A percentile compares a stretch with the other conserved stretches of the same genome.
Conservation (phyloP, 306 rosid genomes). For the Senna siamea region DNA sequence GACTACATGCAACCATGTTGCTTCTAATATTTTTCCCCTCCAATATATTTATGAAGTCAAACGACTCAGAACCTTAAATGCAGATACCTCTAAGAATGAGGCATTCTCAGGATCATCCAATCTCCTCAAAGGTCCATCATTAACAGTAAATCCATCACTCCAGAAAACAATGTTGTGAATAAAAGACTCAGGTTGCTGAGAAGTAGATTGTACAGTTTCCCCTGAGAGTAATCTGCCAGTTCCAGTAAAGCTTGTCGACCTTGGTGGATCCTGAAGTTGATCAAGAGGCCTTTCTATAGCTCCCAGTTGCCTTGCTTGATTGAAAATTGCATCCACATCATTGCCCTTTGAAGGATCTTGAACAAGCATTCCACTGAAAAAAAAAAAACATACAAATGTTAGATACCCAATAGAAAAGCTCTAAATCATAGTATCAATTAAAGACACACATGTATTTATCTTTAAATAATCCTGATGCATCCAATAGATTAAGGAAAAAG, state of each 20-base stretch:
- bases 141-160: conserved; percentile 86
- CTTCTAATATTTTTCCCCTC: conserved; percentile 28
- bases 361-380: conserved; percentile 96
- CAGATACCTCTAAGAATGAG: conserved; percentile 78
- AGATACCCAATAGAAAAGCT: conserved; percentile 4
- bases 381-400: conserved; percentile 33
- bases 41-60: conserved; percentile 1
- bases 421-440: conserved; percentile 23
- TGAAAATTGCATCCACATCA: conserved; percentile 84
- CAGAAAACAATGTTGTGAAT: conserved; percentile 93
- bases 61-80: conserved; percentile 16
- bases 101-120: conserved; percentile 98
- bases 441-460: not conserved
- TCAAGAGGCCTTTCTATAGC: conserved; percentile 85
- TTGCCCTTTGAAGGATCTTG: conserved; percentile 94
- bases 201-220: conserved; percentile 67
- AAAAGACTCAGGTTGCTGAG: conserved; percentile 80
- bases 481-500: not conserved
- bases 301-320: conserved; percentile 87
- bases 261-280: conserved; percentile 71
- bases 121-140: conserved; percentile 93
- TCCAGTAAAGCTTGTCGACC: conserved; percentile 88
- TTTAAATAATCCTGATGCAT: not conserved
- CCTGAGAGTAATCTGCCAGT: conserved; percentile 91
- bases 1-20: not conserved